Evolutionary conservation across 177 flowering plant genomes (phyloP).

Genomic region (Telopea speciosissima): DNA sequence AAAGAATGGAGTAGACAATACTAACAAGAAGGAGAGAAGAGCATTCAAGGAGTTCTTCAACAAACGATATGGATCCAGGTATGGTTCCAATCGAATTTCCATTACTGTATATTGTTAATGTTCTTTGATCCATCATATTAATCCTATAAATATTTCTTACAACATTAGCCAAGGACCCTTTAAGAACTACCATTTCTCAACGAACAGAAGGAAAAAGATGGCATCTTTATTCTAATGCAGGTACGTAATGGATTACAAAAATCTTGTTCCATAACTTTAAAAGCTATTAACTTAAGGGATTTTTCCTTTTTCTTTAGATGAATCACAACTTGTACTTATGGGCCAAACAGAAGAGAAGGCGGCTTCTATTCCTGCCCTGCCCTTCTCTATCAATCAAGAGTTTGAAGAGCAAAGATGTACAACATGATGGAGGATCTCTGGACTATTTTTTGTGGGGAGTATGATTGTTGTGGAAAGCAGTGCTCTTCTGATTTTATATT

Average conservation of each 20-base stretch:
- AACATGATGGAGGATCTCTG: conserved; percentile 37
- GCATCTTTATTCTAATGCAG: background rate
- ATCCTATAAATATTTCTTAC: too few species aligned
- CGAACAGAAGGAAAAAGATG: background rate
- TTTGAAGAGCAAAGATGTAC: conserved; percentile 1
- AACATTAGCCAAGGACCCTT: background rate
- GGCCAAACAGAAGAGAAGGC: too few species aligned
- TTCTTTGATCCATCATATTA: too few species aligned
- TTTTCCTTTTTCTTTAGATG: too few species aligned
- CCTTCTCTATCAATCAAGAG: conserved; percentile 7
- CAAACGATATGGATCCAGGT: too few species aligned
- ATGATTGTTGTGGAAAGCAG: conserved; percentile 26
- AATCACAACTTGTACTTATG: too few species aligned
- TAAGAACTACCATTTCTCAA: background rate
- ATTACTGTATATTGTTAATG: too few species aligned
- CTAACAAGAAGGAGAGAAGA: too few species aligned
- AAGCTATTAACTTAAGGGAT: background rate
- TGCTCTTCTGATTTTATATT: conserved; percentile 25
- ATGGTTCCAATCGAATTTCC: too few species aligned
- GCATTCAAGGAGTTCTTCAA: too few species aligned
- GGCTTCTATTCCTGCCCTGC: background rate
- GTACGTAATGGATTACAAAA: background rate
- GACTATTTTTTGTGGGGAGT: conserved; percentile 55
- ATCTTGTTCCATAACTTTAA: background rate
- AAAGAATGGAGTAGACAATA: too few species aligned